A percentile compares a stretch with the other conserved stretches of the same genome.
These are phyloP conservation scores for Sclerotiophoma versabilis DNA, from an alignment of 2,329 filamentous ascomycete species.

Conservation along the genomic window DNA sequence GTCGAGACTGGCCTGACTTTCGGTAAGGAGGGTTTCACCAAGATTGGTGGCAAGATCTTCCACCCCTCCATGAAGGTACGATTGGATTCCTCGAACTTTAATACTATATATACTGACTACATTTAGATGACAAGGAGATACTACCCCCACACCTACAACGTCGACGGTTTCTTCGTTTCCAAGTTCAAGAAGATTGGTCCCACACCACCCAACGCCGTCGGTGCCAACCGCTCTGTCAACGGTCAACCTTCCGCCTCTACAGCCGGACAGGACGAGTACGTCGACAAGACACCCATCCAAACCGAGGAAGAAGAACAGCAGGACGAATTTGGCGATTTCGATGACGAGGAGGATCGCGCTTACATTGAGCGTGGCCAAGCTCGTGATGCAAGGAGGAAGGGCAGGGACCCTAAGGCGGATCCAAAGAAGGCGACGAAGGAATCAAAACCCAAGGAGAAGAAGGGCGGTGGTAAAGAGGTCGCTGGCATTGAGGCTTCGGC, in stretches of 20 bases:
- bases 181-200: conserved; percentile 94
- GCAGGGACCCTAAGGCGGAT: conserved; percentile 54
- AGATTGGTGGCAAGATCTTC: conserved; percentile 90
- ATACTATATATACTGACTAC: not conserved
- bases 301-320: conserved; percentile 48
- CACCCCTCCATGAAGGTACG: conserved; percentile 84
- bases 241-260: conserved; percentile 50
- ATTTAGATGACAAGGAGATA: conserved; percentile 42
- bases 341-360: conserved; percentile 58
- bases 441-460: conserved; percentile 27
- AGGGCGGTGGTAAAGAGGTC: conserved; percentile 25
- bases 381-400: conserved; percentile 54
- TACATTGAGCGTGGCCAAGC: conserved; percentile 57
- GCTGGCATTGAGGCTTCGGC: conserved; percentile 17
- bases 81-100: too few species aligned
- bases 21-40: conserved; percentile 90
- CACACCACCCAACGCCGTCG: conserved; percentile 67
- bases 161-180: conserved; percentile 97
- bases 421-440: conserved; percentile 32
- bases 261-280: conserved; percentile 53
- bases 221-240: conserved; percentile 38
- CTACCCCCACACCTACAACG: conserved; percentile 55
- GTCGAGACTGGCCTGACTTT: conserved; percentile 91
- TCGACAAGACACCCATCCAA: conserved; percentile 74
- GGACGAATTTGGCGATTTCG: conserved; percentile 57